Evolutionary conservation across 768 basidiomycete species (phyloP).

Genomic region (Tricholoma terreum): DNA sequence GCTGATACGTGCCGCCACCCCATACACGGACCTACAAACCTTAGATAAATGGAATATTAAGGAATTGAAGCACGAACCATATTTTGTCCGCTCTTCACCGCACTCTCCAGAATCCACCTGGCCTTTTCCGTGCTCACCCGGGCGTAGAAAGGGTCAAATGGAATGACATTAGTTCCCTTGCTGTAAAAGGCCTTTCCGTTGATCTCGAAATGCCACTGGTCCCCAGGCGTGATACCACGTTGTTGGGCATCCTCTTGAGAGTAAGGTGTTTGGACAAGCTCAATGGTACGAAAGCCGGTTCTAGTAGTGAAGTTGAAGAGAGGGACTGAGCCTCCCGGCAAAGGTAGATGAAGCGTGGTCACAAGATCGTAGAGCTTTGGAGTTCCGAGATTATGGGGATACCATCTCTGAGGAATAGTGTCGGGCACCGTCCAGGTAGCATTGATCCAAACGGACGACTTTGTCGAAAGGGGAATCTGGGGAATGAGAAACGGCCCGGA

Average conservation of each 20-base stretch:
- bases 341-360: conserved; percentile 32
- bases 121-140: conserved; percentile 47
- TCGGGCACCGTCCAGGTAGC: conserved; percentile 47
- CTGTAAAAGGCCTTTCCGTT: conserved; percentile 57
- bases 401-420: conserved; percentile 48
- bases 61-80: conserved; percentile 39
- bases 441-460: conserved; percentile 37
- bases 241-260: conserved; percentile 38
- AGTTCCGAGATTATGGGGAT: conserved; percentile 50
- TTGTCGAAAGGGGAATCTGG: conserved; percentile 19
- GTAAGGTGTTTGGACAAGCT: conserved; percentile 49
- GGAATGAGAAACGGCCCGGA: conserved; percentile 31
- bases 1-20: conserved; percentile 57
- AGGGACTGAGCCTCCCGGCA: background rate
- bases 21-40: conserved; percentile 50
- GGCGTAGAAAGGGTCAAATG: conserved; percentile 59
- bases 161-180: conserved; percentile 56
- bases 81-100: conserved; percentile 52
- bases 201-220: conserved; percentile 59
- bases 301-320: conserved; percentile 36
- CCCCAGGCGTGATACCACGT: conserved; percentile 54
- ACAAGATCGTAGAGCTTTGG: conserved; percentile 55
- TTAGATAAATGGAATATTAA: background rate
- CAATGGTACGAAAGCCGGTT: conserved; percentile 59
- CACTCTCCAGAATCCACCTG: conserved; percentile 55